Base-by-base conservation (phyloP, 768 basidiomycete genomes). In the Lactarius sp. region DNA sequence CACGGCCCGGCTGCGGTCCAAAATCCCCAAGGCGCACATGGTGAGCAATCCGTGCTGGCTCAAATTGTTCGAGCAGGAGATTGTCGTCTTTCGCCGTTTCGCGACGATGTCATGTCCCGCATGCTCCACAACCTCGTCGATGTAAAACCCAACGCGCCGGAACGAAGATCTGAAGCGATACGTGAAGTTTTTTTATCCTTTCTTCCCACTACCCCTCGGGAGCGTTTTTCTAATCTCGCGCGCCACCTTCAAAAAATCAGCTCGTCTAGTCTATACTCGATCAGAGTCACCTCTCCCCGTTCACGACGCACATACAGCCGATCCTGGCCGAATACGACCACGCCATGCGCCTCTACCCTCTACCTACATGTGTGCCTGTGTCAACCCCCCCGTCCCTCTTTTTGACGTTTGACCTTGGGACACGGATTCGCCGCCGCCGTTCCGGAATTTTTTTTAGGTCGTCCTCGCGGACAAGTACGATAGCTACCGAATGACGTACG, bases 401-500 rank as follows among this genome's bases (percentile, higher is more conserved):
- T 16, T 16, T 73, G 59, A 71, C 34, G 16, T 22, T 52, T 8
- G 27, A 27, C 27, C 27, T 1, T 2, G 27, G 27, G 27, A 27
- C 27, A 0, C 27, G 27, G 27, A 27, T 27, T 27, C 27, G n/a
- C 27, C 27, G 27, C 27, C 27, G 0, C 27, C 27, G 27, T 27
- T 27, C 27, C 2, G 27, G 27, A 27, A 27, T n/a, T n/a, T n/a
- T 37, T 46, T 33, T 18, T 65, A 97, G 94, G 80, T 98, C 20
- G 80, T 98, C 37, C 83, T 99, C 13, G 97, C 97, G 1, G 97
- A 99, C 76, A 94, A 89, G 75, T 97, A 98, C 71, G 95, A 97
- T 72, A 85, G 90, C 52, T 99, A 93, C 73, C 93, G 97, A 70
- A 80, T 97, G 67, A 98, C 95, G 1, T 99, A 99, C 73, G 94